Conservation (phyloP, 805 yeast species). For the Brettanomyces sp. region DNA sequence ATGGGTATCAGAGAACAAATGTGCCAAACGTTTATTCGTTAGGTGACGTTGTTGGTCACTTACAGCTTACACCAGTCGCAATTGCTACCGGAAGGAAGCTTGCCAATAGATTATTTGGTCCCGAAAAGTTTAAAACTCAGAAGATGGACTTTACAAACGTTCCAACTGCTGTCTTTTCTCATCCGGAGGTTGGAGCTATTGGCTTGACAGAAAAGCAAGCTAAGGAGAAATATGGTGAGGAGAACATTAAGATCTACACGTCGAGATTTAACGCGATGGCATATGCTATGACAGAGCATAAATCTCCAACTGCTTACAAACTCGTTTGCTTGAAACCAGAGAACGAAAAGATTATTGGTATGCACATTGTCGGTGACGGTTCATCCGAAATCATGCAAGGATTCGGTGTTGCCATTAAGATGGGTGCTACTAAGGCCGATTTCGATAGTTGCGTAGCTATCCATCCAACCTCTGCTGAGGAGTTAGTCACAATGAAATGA, state of each 20-base stretch:
- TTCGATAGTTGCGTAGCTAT: constrained; percentile 95
- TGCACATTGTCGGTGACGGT: constrained; percentile 86
- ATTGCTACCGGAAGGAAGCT: constrained; percentile 96
- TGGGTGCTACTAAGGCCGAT: constrained; percentile 98
- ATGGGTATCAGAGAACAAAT: constrained; percentile 80
- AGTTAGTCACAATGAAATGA: constrained; percentile 66
- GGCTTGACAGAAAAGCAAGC: constrained; percentile 83
- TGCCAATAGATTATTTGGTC: constrained; percentile 86
- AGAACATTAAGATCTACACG: constrained; percentile 70
- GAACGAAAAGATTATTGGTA: constrained; percentile 89
- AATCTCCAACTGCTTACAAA: constrained; percentile 84
- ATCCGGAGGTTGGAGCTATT: constrained; percentile 94
- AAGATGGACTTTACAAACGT: constrained; percentile 80
- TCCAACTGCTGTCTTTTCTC: constrained; percentile 96
- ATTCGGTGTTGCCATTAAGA: constrained; percentile 94
- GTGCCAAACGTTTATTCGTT: constrained; percentile 67
- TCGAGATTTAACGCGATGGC: constrained; percentile 87
- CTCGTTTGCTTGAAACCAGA: constrained; percentile 60
- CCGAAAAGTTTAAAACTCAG: constrained; percentile 54
- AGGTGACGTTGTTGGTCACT: constrained; percentile 91
- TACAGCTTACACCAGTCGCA: constrained; percentile 96
- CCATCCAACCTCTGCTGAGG: constrained; percentile 98
- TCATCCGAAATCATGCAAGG: constrained; percentile 95
- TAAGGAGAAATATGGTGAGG: constrained; percentile 65
- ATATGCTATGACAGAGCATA: constrained; percentile 75